Evolutionary conservation across 164 flowering plant species (phyloP), one percentile per base, ranked within the genome.

Genomic region (Pachysandra terminalis): DNA sequence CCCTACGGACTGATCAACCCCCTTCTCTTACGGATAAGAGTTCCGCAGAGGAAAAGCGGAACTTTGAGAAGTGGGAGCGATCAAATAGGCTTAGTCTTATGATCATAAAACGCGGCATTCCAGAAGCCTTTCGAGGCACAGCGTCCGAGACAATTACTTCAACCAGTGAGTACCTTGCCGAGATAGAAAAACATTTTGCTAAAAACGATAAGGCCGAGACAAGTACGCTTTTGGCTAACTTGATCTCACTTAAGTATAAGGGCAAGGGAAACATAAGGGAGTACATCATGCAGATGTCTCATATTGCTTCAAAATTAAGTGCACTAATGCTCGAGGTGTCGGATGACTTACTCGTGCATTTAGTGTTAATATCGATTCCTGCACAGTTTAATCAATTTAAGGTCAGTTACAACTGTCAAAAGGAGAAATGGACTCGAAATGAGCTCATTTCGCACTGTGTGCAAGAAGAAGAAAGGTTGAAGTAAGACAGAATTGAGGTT

Each of bases 231-330:
- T 23, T 67, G 23, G 21, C 56, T 0, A 40, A 58, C 0, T 49
- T 68, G 3, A 15, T 59, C 12, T 26, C 71, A 1, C 60, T 68
- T 58, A 60, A 21, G 60, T 69, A 69, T 52, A 40, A 15, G 6
- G 53, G 72, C 9, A 69, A 61, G 28, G 16, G 60, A 9, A 69
- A 61, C 65, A 61, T 61, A n/a, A 61, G 66, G 37, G 65, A 69
- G 66, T 61, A 69, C 66, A 61, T 61, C 19, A 53, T 69, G 59
- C 61, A 54, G n/a, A 52, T 69, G 66, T 69, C 66, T 53, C 49
- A 61, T 55, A 0, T 51, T 32, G 72, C 53, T n/a, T 49, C 27
- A 51, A 69, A 61, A 52, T 48, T 24, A 16, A 69, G 23, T 16
- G 27, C 7, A 17, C 41, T 24, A 45, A 25, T 0, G 17, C 10